Conservation (phyloP, 2,329 filamentous ascomycete species). For the Colletotrichum ledebouriae region DNA sequence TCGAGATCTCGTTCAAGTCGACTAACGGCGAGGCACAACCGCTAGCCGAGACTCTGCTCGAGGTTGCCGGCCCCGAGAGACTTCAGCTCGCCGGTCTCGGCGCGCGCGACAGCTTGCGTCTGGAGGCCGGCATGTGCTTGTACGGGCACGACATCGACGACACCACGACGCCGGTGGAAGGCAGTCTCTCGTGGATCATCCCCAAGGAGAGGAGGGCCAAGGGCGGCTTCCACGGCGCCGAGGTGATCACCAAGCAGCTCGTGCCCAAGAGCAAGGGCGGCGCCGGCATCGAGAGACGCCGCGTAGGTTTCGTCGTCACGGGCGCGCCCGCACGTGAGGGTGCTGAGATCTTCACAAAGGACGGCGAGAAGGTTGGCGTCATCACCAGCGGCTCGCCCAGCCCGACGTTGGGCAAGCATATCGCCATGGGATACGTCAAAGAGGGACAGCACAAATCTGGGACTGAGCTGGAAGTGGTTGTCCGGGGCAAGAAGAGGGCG, state of each 20-base stretch:
- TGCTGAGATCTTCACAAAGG: conserved; percentile 77
- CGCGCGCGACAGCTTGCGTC: conserved; percentile 89
- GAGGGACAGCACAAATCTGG: conserved; percentile 86
- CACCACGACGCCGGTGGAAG: conserved; percentile 71
- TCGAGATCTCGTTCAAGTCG: conserved; percentile 84
- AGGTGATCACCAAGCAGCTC: conserved; percentile 82
- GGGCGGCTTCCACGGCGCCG: conserved; percentile 87
- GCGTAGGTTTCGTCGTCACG: conserved; percentile 85
- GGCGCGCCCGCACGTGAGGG: conserved; percentile 93
- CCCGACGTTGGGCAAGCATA: conserved; percentile 88
- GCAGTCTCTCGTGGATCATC: conserved; percentile 80
- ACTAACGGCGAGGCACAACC: conserved; percentile 58
- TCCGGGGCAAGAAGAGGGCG: conserved; percentile 81
- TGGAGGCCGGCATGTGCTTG: conserved; percentile 99
- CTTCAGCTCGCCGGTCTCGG: conserved; percentile 89
- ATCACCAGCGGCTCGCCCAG: conserved; percentile 93
- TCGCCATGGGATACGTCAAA: conserved; percentile 94
- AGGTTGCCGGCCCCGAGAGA: conserved; percentile 71
- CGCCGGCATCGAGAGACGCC: conserved; percentile 75
- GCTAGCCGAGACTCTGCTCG: conserved; percentile 69
- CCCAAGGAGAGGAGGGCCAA: conserved; percentile 77
- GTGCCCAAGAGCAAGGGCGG: conserved; percentile 80
- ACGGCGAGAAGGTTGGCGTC: conserved; percentile 77
- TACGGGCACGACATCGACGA: conserved; percentile 98
- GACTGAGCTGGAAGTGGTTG: conserved; percentile 82